phyloP scores from a whole-genome alignment of 306 rosid species.

The Quercus engelmannii region DNA sequence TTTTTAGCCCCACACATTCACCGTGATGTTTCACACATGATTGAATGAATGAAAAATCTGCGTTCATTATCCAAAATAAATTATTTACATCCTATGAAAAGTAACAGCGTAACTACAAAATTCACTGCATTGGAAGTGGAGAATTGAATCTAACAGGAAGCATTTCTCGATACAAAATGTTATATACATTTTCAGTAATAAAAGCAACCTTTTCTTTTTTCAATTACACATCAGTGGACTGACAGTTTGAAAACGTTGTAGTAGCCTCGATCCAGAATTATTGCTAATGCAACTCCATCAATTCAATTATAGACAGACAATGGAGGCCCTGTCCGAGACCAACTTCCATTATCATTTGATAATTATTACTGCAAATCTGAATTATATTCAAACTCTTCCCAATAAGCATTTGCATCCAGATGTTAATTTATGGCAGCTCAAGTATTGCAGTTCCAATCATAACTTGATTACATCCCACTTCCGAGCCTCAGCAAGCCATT shows the following conservation, averaged over 20 bases:
- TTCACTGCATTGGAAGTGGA: background rate
- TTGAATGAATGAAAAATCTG: no score
- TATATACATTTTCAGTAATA: constrained; percentile 22
- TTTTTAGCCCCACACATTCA: no score
- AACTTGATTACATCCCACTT: constrained; percentile 26
- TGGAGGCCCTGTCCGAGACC: background rate
- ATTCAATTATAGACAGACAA: background rate
- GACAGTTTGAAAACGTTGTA: background rate
- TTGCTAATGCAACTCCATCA: constrained; percentile 8
- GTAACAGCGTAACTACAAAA: background rate
- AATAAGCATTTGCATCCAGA: constrained; percentile 2
- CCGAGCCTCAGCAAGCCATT: constrained; percentile 17
- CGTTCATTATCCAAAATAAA: background rate
- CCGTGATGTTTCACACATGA: no score
- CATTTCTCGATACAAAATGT: constrained; percentile 13
- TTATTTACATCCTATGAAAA: background rate
- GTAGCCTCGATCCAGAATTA: constrained; percentile 17
- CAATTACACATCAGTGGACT: background rate
- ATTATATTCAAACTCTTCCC: constrained; percentile 23
- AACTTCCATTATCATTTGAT: background rate
- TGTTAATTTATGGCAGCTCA: constrained; percentile 18
- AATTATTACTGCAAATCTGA: background rate
- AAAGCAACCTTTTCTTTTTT: background rate
- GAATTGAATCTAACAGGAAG: background rate
- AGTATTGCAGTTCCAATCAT: constrained; percentile 26